Base-by-base conservation (phyloP, 345 rosid genomes). In the Eucalyptus coolabah region DNA sequence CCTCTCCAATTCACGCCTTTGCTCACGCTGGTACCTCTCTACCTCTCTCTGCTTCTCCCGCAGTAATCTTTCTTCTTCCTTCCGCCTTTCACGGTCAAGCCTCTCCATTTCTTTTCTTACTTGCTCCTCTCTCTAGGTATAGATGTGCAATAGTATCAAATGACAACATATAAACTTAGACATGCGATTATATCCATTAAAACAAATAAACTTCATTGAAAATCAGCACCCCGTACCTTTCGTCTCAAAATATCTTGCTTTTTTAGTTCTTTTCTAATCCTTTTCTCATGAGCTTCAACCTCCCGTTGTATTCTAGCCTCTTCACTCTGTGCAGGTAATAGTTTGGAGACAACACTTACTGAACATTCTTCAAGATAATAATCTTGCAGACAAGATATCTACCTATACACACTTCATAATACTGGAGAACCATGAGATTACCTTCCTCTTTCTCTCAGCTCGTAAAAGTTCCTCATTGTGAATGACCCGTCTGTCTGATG, bases 41-140 rank as follows among this genome's bases (percentile, higher is more conserved):
- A 93, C 99, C 90, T 97, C 99, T 89, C 99, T 93, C 92, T 96
- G 99, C 93, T 93, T 96, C 92, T 97, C 99, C 86, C 99, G 97
- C 90, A 95, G 88, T 86, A 97, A 92, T 90, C 97, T 94, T 92
- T 97, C 99, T 92, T 97, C 99, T 90, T 96, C 99, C 92, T 94
- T 97, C 77, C 95, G 95, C 92, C 97, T 96, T 92, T 97, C 99
- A 91, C 99, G 98, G 88, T 97, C 97, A 81, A 91, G 96, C 93
- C 97, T 96, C 91, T 96, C 99, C 94, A 95, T 94, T 90, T 96
- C 99, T 92, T 96, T 97, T 90, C 93, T 96, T 50, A 94, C 89
- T 93, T 96, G 98, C 92, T 96, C 97, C 86, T 97, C 98, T 91
- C 95, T 94, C 98, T 96, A 86, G 59, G 63, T 82, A 65, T 90